Base-by-base conservation (phyloP, 768 basidiomycete genomes). In the Scleroderma bovista region DNA sequence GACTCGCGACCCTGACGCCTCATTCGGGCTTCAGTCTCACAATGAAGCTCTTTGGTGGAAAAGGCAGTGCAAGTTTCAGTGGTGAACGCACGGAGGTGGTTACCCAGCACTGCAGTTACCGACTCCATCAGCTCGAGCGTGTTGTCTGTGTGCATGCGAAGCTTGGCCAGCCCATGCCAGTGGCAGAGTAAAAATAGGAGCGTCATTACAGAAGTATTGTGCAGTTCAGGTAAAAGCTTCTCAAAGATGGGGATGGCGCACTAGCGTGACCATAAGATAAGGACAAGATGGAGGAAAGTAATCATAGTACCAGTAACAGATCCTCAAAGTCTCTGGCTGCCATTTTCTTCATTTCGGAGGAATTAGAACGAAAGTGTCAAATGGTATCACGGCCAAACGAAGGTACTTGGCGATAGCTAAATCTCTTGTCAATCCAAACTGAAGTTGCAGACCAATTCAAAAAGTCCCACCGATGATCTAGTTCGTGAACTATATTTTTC, bases 201-300 rank as follows among this genome's bases (percentile, higher is more conserved):
- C 12, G 53, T 29, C 11, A 54, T 31, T 3, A 65, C 29, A 19
- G 6, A 3, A 15, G 17, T 24, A 52, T 57, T 55, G 45, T 60
- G 52, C 3, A 37, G 52, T 8, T 52, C 50, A 3, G 53, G 55
- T 13, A 60, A 34, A 2, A 71, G 63, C 12, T 64, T 63, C 11
- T 66, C 65, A 26, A 73, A 60, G 8, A 50, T 56, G 4, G 71
- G 71, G 0, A 72, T 67, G 2, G 56, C 22, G 38, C 66, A 68
- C 67, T 68, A 22, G 9, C 13, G 24, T 38, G 6, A 32, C 10
- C 24, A 44, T 39, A 11, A n/a, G n/a, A 40, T 12, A 4, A 24
- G n/a, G 6, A 20, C 37, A 38, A 20, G 13, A 17, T 3, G 4
- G 17, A 17, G 9, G 20, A 20, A 9, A 17, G 37, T 38, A 4